Conservation (phyloP, 2,329 filamentous ascomycete genomes). For the Madurella mycetomatis region DNA sequence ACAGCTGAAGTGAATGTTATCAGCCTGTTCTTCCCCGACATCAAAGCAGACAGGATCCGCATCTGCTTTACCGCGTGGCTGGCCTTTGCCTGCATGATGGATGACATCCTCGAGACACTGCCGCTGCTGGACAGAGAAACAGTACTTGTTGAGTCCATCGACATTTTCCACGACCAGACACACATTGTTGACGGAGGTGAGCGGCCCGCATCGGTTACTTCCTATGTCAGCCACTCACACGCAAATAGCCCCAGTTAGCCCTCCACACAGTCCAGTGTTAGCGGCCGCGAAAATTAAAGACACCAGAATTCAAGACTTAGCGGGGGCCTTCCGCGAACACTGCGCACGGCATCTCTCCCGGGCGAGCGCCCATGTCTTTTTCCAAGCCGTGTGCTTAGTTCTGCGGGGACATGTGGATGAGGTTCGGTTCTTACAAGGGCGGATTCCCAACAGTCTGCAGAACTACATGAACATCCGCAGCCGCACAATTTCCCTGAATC, state of each 20-base stretch:
- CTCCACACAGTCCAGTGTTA: not conserved
- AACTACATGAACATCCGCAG: constrained; percentile 17
- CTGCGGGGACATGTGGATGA: constrained; percentile 13
- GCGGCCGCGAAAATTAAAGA: not conserved
- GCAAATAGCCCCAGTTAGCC: not conserved
- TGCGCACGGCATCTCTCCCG: constrained; percentile 4
- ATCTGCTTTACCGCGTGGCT: constrained; percentile 18
- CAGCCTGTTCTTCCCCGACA: constrained; percentile 18
- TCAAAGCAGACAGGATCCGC: constrained; percentile 1
- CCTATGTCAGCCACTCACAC: not conserved
- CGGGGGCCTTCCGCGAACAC: not conserved
- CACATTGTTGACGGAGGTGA: not conserved
- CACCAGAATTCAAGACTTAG: constrained; percentile 4
- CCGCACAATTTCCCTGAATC: constrained; percentile 16
- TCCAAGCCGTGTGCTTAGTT: constrained; percentile 4
- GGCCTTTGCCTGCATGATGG: constrained; percentile 15
- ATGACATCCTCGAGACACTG: constrained; percentile 15
- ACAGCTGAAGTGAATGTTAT: constrained; percentile 15
- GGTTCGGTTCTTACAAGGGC: constrained; percentile 9
- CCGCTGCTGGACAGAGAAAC: not conserved
- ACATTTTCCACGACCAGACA: not conserved
- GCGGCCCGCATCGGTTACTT: not conserved
- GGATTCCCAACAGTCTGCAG: not conserved
- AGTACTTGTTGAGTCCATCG: constrained; percentile 6
- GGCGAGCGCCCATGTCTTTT: constrained; percentile 7